These are phyloP conservation scores for Fragaria ananassa DNA, from an alignment of 306 rosid species.

Conservation along the genomic window DNA sequence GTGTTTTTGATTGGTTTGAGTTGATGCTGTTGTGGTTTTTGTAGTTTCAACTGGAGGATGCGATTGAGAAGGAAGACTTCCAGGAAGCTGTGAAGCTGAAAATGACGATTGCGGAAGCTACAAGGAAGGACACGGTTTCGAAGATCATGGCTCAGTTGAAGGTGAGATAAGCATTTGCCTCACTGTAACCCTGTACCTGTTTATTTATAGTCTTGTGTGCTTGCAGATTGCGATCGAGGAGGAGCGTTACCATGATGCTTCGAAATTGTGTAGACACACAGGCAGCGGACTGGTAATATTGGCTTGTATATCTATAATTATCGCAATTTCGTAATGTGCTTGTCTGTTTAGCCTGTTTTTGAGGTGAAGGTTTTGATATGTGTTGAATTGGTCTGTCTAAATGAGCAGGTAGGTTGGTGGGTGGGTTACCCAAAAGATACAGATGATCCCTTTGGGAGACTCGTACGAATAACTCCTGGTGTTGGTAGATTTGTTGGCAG, in stretches of 20 bases:
- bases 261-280: conserved; percentile 68
- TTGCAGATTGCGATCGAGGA: conserved; percentile 81
- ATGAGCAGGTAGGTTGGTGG: conserved; percentile 97
- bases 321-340: background rate
- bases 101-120: conserved; percentile 65
- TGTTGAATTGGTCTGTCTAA: conserved; percentile 23
- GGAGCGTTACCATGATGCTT: conserved; percentile 93
- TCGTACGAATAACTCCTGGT: conserved; percentile 77
- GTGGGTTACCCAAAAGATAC: conserved; percentile 87
- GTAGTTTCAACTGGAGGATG: conserved; percentile 97
- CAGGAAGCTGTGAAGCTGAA: conserved; percentile 82
- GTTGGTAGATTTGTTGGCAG: conserved; percentile 83
- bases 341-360: background rate
- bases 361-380: conserved; percentile 21
- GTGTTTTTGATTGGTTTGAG: background rate
- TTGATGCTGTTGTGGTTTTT: background rate
- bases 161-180: conserved; percentile 40
- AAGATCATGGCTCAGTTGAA: conserved; percentile 81
- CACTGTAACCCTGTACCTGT: background rate
- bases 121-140: conserved; percentile 77
- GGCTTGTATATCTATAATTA: background rate
- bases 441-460: conserved; percentile 87
- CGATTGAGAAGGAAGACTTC: conserved; percentile 89
- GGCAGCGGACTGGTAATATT: conserved; percentile 93
- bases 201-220: background rate